phyloP scores from a whole-genome alignment of 73 alveolate species.

The Tetrahymena borealis region DNA sequence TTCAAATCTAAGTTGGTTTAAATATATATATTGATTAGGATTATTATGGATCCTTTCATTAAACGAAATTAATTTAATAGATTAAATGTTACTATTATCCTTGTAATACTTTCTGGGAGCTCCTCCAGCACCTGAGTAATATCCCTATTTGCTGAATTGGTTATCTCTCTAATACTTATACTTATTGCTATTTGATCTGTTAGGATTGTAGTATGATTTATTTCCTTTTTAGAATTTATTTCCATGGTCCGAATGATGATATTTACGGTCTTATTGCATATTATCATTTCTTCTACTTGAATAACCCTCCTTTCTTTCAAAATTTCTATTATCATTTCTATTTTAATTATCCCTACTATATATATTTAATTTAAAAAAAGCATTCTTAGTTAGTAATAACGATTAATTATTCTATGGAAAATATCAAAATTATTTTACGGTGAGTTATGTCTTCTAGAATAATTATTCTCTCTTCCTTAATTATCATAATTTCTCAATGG shows the following conservation, averaged over 20 bases:
- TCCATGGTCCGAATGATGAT: background rate
- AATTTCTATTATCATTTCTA: background rate
- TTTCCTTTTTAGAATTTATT: background rate
- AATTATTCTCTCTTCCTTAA: background rate
- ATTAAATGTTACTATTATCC: background rate
- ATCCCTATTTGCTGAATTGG: background rate
- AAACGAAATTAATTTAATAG: background rate
- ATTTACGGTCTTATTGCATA: background rate
- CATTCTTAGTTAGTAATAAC: too few species aligned
- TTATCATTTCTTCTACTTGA: background rate
- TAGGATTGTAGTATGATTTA: background rate
- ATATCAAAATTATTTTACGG: background rate
- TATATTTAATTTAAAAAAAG: too few species aligned
- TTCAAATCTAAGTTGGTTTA: too few species aligned
- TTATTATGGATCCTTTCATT: too few species aligned
- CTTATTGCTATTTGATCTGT: background rate
- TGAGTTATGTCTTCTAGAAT: background rate
- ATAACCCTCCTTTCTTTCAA: background rate
- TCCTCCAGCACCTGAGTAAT: background rate
- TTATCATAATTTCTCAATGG: background rate
- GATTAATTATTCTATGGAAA: background rate
- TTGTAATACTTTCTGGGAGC: background rate
- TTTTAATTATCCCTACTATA: background rate
- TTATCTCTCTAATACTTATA: background rate
- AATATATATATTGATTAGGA: too few species aligned